Conservation (phyloP, 1,284 basidiomycete species). For the Ceratobasidium sp. region DNA sequence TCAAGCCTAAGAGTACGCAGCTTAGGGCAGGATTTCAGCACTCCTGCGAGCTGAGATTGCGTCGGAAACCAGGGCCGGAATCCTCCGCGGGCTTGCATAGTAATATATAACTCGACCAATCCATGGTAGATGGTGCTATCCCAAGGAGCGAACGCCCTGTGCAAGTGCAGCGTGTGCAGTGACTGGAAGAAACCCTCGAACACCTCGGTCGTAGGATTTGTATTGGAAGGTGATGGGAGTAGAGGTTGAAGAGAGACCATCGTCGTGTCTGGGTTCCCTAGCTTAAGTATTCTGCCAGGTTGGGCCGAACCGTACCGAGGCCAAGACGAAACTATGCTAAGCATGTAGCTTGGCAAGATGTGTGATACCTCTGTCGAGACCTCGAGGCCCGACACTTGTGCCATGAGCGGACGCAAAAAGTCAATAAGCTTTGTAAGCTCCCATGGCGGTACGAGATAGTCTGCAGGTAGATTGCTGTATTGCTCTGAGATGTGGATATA, state of each 20-base stretch:
- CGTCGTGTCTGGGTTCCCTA: background rate
- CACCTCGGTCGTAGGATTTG: too few species aligned
- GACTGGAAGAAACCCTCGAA: conserved; percentile 7
- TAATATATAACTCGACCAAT: background rate
- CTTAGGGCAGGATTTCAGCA: background rate
- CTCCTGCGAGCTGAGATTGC: background rate
- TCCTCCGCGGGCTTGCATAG: too few species aligned
- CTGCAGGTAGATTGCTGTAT: background rate
- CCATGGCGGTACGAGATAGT: background rate
- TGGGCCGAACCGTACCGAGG: background rate
- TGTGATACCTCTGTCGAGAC: background rate
- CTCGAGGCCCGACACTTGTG: background rate
- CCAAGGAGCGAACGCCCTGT: background rate
- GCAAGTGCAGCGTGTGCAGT: background rate
- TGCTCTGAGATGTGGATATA: background rate
- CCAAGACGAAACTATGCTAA: background rate
- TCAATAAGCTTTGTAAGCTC: too few species aligned
- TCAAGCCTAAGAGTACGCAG: background rate
- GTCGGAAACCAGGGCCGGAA: too few species aligned
- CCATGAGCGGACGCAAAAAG: background rate
- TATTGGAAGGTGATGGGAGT: background rate
- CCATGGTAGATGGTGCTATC: background rate
- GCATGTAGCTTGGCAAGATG: too few species aligned
- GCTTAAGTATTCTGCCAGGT: background rate
- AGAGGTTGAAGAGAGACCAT: background rate